These are phyloP conservation scores for Nepenthes gracilis DNA, from an alignment of 148 eudicot species.

Conservation along the genomic window DNA sequence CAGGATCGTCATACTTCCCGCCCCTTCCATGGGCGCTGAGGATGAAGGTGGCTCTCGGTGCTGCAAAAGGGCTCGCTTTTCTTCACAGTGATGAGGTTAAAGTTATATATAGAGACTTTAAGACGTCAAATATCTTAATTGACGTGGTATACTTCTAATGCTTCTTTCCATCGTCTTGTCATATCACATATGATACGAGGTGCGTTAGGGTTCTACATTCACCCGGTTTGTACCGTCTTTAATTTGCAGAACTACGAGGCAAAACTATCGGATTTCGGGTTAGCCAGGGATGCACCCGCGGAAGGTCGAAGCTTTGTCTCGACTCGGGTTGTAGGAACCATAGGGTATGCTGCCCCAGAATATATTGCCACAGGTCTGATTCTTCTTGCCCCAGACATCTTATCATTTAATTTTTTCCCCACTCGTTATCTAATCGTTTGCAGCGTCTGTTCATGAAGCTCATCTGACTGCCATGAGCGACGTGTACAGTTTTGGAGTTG, in stretches of 20 bases:
- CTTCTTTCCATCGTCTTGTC: neutral
- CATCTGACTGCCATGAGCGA: conserved; percentile 1
- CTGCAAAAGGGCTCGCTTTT: conserved; percentile 2
- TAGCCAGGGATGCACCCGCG: conserved; percentile 41
- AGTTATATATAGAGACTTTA: conserved; percentile 1
- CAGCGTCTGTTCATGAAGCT: neutral
- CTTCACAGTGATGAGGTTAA: conserved; percentile 1
- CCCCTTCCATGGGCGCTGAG: neutral
- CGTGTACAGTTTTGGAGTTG: conserved; percentile 3
- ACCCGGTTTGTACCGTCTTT: neutral
- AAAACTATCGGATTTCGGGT: conserved; percentile 40
- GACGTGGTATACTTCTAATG: neutral
- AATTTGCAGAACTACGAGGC: conserved; percentile 29
- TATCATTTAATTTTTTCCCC: neutral
- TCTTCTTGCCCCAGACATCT: neutral
- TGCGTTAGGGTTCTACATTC: neutral
- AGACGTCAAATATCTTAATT: neutral
- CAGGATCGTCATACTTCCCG: neutral
- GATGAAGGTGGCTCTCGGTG: conserved; percentile 1
- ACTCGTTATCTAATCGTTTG: neutral
- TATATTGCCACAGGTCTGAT: conserved; percentile 37
- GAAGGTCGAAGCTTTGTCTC: conserved; percentile 37
- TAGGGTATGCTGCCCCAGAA: conserved; percentile 46
- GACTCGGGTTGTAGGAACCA: conserved; percentile 38
- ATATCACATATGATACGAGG: neutral